Conservation (phyloP, 2,329 filamentous ascomycete species). For the Cladorrhinum sp. region DNA sequence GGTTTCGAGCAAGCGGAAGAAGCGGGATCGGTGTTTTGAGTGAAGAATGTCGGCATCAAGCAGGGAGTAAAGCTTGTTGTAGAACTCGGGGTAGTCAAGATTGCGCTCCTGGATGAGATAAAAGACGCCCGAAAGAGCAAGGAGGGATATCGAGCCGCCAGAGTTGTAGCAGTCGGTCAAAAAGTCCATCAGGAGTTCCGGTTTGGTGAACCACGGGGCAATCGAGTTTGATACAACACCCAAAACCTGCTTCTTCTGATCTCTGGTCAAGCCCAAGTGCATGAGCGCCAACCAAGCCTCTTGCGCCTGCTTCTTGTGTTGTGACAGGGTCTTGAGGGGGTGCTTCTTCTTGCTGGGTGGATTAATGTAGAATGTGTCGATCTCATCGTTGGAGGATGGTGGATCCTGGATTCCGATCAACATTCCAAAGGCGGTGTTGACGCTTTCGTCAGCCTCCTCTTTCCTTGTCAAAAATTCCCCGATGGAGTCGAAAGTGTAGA, state of each 20-base stretch:
- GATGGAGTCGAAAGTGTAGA: slow-evolving; percentile 73
- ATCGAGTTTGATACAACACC: slow-evolving; percentile 72
- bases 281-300: slow-evolving; percentile 83
- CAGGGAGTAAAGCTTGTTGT: slow-evolving; percentile 87
- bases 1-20: slow-evolving; percentile 87
- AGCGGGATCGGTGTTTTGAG: slow-evolving; percentile 88
- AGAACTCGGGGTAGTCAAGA: slow-evolving; percentile 93
- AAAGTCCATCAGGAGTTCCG: slow-evolving; percentile 92
- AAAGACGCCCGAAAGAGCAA: slow-evolving; percentile 90
- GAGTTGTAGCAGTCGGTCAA: slow-evolving; percentile 89
- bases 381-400: slow-evolving; percentile 62
- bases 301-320: slow-evolving; percentile 78
- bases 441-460: slow-evolving; percentile 30
- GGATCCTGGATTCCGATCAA: slow-evolving; percentile 67
- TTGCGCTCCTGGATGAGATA: slow-evolving; percentile 92
- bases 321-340: slow-evolving; percentile 59
- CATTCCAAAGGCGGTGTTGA: slow-evolving; percentile 58
- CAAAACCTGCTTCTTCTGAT: slow-evolving; percentile 77
- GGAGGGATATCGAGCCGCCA: slow-evolving; percentile 80
- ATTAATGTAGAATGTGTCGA: slow-evolving; percentile 65
- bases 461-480: slow-evolving; percentile 36
- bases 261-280: slow-evolving; percentile 60
- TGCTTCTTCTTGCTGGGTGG: slow-evolving; percentile 66
- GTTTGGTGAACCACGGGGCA: slow-evolving; percentile 83
- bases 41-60: slow-evolving; percentile 83